Conservation (phyloP, 306 rosid species). For the Trichosanthes truncata region DNA sequence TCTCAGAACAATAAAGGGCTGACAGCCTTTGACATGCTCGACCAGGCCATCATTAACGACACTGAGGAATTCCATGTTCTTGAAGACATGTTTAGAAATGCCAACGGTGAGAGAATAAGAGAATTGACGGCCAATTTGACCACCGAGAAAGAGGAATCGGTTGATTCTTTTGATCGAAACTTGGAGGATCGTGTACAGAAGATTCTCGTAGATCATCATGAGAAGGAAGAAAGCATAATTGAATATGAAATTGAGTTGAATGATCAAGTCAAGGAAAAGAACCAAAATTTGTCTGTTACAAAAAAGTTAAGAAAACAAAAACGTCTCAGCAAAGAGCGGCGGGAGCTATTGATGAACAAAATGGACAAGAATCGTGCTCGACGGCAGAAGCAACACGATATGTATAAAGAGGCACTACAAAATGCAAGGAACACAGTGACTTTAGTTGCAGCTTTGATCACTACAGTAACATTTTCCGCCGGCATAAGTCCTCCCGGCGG, state of each 20-base stretch:
- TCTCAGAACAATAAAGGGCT: constrained; percentile 33
- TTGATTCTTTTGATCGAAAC: neutral
- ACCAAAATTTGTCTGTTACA: neutral
- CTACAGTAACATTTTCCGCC: constrained; percentile 56
- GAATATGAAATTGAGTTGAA: neutral
- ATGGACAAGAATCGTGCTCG: neutral
- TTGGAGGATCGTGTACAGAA: neutral
- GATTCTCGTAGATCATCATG: neutral
- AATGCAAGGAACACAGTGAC: constrained; percentile 61
- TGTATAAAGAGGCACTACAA: constrained; percentile 52
- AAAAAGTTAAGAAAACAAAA: neutral
- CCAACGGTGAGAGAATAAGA: constrained; percentile 22
- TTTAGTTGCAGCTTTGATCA: constrained; percentile 54
- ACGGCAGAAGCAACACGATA: constrained; percentile 16
- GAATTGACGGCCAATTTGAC: neutral
- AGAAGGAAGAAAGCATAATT: neutral
- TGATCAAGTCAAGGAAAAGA: neutral
- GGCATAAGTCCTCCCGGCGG: constrained; percentile 62
- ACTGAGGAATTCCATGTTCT: constrained; percentile 24
- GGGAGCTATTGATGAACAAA: neutral
- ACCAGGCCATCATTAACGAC: neutral
- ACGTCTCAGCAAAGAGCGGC: neutral
- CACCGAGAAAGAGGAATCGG: constrained; percentile 13
- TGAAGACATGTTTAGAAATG: constrained; percentile 28
- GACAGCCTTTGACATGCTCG: constrained; percentile 53